These are phyloP conservation scores for Diaporthe helianthi DNA, from an alignment of 2,329 filamentous ascomycete genomes.

Conservation along the genomic window DNA sequence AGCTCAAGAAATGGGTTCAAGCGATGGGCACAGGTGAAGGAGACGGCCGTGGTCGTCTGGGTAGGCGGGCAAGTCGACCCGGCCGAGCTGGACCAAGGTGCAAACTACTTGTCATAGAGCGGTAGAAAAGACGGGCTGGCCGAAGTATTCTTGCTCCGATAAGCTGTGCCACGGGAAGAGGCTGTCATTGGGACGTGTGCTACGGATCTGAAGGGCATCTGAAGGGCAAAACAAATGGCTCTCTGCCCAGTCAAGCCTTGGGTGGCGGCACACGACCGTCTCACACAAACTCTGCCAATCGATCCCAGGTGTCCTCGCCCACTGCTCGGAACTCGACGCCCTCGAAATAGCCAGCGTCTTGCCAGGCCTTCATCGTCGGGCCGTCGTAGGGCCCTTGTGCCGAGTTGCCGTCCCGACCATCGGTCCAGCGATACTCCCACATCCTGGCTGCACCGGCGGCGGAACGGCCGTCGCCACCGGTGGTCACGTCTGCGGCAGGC, in stretches of 20 bases:
- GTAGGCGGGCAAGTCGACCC: not conserved
- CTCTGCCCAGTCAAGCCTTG: not conserved
- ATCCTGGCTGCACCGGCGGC: conserved; percentile 45
- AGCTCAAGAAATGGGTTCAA: conserved; percentile 20
- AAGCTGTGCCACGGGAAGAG: not conserved
- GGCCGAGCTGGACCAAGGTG: not conserved
- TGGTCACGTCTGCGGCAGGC: conserved; percentile 41
- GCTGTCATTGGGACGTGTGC: not conserved
- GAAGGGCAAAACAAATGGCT: too few relatives aligned
- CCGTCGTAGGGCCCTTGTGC: conserved; percentile 89
- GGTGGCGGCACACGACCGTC: not conserved
- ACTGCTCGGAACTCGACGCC: conserved; percentile 79
- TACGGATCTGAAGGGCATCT: not conserved
- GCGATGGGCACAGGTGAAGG: conserved; percentile 7
- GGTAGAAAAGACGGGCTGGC: not conserved
- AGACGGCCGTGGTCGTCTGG: not conserved
- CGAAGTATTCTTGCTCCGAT: not conserved
- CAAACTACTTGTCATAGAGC: not conserved
- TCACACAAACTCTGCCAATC: conserved; percentile 43
- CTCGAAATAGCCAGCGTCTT: conserved; percentile 91
- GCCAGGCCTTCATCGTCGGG: conserved; percentile 88
- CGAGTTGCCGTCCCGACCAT: conserved; percentile 79
- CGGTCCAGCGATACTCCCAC: conserved; percentile 95
- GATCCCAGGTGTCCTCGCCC: conserved; percentile 62
- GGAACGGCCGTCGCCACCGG: conserved; percentile 8